Percentiles rank a stretch among this genome's conserved stretches.
Evolutionary conservation across 2,329 filamentous ascomycete species (phyloP).

Genomic region (Stenocarpella maydis): DNA sequence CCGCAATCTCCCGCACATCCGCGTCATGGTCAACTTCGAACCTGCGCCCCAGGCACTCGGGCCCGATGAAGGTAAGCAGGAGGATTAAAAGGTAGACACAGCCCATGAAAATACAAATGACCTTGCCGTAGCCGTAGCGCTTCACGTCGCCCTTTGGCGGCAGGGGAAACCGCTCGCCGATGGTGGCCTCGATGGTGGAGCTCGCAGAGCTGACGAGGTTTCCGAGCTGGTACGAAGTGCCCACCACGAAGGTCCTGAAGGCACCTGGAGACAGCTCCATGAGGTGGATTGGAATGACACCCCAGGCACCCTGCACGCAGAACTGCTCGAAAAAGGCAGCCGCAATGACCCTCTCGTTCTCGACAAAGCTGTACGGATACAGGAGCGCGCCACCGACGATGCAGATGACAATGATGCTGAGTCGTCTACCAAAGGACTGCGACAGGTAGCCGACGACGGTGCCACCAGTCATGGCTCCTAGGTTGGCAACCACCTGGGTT

Average conservation of each 20-base stretch:
- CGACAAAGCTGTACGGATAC: slow-evolving; percentile 82
- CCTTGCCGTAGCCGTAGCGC: slow-evolving; percentile 79
- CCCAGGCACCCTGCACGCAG: slow-evolving; percentile 80
- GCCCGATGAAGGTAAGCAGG: slow-evolving; percentile 68
- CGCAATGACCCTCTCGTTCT: slow-evolving; percentile 71
- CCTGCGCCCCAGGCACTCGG: slow-evolving; percentile 59
- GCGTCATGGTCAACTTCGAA: slow-evolving; percentile 60
- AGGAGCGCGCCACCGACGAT: slow-evolving; percentile 76
- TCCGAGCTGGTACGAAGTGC: slow-evolving; percentile 78
- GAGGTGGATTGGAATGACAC: slow-evolving; percentile 77
- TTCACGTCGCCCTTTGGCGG: slow-evolving; percentile 57
- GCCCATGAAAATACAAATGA: slow-evolving; percentile 92
- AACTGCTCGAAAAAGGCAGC: slow-evolving; percentile 87
- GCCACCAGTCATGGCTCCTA: slow-evolving; percentile 75
- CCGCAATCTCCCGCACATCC: slow-evolving; percentile 57
- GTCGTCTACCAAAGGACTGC: slow-evolving; percentile 73
- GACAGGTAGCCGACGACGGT: slow-evolving; percentile 72
- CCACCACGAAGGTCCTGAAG: slow-evolving; percentile 78
- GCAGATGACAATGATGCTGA: slow-evolving; percentile 72
- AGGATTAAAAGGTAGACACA: slow-evolving; percentile 76
- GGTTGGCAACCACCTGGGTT: slow-evolving; percentile 75
- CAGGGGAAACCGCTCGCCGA: slow-evolving; percentile 79
- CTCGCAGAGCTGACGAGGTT: slow-evolving; percentile 76
- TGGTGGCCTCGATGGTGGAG: slow-evolving; percentile 78
- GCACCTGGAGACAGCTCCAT: slow-evolving; percentile 79